Evolutionary conservation across 140 eudicot genomes (phyloP).

Genomic region (Ambrosia hybrid): DNA sequence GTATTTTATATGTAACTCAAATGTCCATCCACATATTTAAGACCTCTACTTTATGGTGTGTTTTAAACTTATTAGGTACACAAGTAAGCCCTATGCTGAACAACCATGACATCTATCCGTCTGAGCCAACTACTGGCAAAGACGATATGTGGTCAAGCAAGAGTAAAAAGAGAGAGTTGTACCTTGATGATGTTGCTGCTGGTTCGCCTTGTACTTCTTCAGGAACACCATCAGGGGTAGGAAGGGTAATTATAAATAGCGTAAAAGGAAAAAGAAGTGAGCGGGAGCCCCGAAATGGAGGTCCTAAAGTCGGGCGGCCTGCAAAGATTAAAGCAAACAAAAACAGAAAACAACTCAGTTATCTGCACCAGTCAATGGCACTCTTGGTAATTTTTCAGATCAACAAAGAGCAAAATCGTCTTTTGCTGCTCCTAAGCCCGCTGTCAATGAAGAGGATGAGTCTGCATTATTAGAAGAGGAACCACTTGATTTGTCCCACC

Average conservation of each 20-base stretch:
- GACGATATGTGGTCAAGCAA: conserved; percentile 68
- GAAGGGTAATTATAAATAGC: conserved; percentile 51
- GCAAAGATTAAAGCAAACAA: conserved; percentile 55
- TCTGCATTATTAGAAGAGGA: conserved; percentile 44
- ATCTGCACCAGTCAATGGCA: conserved; percentile 60
- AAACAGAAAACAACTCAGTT: conserved; percentile 74
- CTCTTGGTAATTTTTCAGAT: conserved; percentile 49
- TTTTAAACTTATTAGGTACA: conserved; percentile 28
- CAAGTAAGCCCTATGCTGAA: conserved; percentile 62
- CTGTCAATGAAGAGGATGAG: conserved; percentile 37
- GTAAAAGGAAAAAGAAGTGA: conserved; percentile 88
- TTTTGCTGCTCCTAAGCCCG: conserved; percentile 37
- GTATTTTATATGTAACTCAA: too few relatives aligned
- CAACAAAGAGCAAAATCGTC: conserved; percentile 38
- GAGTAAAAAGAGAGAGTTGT: conserved; percentile 67
- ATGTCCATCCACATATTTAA: too few relatives aligned
- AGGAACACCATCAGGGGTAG: conserved; percentile 28
- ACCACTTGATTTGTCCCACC: conserved; percentile 59
- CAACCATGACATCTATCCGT: conserved; percentile 57
- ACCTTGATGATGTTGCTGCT: conserved; percentile 77
- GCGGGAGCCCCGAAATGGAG: conserved; percentile 68
- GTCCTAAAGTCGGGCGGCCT: conserved; percentile 62
- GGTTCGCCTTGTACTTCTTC: conserved; percentile 38
- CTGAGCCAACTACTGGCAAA: conserved; percentile 47
- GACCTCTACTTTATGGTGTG: too few relatives aligned